Percentiles rank a stretch among this genome's conserved stretches.
Evolutionary conservation across 305 asterid genomes (phyloP).

Genomic region (Solanum aculeatissimum): DNA sequence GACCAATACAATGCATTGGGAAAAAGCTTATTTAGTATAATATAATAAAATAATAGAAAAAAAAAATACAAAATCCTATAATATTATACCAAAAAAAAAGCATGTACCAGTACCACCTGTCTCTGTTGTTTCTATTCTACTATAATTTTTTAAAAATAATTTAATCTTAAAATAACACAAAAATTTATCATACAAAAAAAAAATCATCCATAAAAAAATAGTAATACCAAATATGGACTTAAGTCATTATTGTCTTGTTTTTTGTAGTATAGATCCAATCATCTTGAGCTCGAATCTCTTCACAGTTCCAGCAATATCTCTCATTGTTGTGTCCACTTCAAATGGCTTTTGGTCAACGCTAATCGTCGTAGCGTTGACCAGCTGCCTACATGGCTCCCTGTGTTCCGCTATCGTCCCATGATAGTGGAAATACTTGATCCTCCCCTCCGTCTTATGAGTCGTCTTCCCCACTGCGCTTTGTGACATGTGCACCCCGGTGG

Average conservation of each 20-base stretch:
- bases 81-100: slow-evolving; percentile 8
- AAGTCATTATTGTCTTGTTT: slow-evolving; percentile 33
- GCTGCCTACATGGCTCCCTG: slow-evolving; percentile 52
- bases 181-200: background rate
- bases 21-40: background rate
- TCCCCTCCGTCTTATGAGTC: slow-evolving; percentile 49
- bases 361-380: slow-evolving; percentile 23
- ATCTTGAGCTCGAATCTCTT: slow-evolving; percentile 58
- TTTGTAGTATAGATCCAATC: slow-evolving; percentile 50
- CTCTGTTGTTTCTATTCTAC: background rate
- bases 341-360: slow-evolving; percentile 41
- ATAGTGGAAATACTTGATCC: slow-evolving; percentile 65
- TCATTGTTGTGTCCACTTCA: slow-evolving; percentile 44
- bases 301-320: slow-evolving; percentile 49
- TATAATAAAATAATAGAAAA: background rate
- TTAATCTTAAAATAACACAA: background rate
- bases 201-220: background rate
- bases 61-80: slow-evolving; percentile 1
- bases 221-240: background rate
- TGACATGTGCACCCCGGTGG: slow-evolving; percentile 85
- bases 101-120: background rate
- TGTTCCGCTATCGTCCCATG: slow-evolving; percentile 70
- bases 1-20: background rate
- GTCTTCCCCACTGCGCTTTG: slow-evolving; percentile 54
- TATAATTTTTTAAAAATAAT: background rate